Base-by-base conservation (phyloP, 768 basidiomycete species). In the Lentinula guzmanii region DNA sequence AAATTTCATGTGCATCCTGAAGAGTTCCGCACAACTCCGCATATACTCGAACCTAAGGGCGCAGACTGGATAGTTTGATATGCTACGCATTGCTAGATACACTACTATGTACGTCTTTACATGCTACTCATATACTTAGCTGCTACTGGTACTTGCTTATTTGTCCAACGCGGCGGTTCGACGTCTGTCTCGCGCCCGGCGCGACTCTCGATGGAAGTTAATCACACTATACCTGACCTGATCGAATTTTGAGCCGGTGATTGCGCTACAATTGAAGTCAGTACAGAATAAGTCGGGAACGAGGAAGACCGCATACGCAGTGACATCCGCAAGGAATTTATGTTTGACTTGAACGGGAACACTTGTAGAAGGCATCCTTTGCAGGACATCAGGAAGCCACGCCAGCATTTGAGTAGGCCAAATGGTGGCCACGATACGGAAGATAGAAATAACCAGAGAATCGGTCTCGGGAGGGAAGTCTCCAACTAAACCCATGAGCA, bases 401-500 rank as follows among this genome's bases (percentile, higher is more conserved):
- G 77, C 71, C 39, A 89, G 75, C 50, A 95, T 71, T 69, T 89
- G 86, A 6, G 77, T 69, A 2, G 89, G 79, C 86, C 90, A 93
- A n/a, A 85, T 68, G 41, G 76, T 73, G 31, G 86, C 79, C 56
- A 94, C 71, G 11, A 82, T 79, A 15, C 91, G 83, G 71, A 96
- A 83, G 63, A 98, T 86, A 2, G 88, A 84, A 60, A 93, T 85
- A 50, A 95, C 87, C 39, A 77, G 70, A 8, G 89, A 80, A 5
- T 86, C 78, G 3, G 87, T 82, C 62, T 98, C 96, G 69, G 93
- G 93, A 3, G 93, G 92, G 71, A 95, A 98, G 63, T 90, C 88
- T 21, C 89, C 86, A 4, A 92, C 86, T 31, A 98, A 77, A 3
- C 97, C 96, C 18, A 80, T 75, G 57, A 98, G 76, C 33, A 94